Base-by-base conservation (phyloP, 108 stramenopile genomes). In the Pseudonitzschia multistriata region DNA sequence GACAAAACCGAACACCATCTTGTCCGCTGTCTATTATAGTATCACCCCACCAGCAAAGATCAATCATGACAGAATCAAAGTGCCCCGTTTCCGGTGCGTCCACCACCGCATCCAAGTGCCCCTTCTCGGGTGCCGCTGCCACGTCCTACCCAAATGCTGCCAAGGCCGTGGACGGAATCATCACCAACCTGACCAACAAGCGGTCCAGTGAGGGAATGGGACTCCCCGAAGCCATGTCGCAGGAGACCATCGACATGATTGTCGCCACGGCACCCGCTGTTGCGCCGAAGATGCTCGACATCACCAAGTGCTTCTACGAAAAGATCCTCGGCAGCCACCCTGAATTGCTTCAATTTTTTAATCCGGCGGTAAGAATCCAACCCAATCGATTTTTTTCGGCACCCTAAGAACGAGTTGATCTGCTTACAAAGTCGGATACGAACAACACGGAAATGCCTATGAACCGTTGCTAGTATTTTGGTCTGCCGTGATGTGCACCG, bases 241-340 rank as follows among this genome's bases (percentile, higher is more conserved):
- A 52, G 33, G 36, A 13, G 4, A 54, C 67, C 14, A 54, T 68
- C 36, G 67, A 68, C 52, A 68, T 68, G 49, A 52, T 68, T 30
- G 50, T 52, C 3, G 67, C 67, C 6, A 68, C 67, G 15, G 67
- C 67, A 2, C 67, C 67, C 17, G 67, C 50, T 2, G 67, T 68
- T 7, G 67, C 67, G 19, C 67, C 67, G 6, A 52, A 52, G 31
- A 50, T 50, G 36, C 48, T 68, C 33, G 67, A 68, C 31, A 68
- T 68, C 22, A 68, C 67, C 33, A 68, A 68, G 52, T 52, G 36
- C 24, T 68, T 68, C 36, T 68, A 68, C 52, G 22, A 14, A 5
- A 68, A 68, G 27, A 31, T 68, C 14, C 0, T 68, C 4, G 49
- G 50, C n/a, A 48, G 31, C 10, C 67, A 68, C 24, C 67, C 67